These are phyloP conservation scores for Tuctoria greenei DNA, from an alignment of 176 grass and related monocot species.

Conservation along the genomic window DNA sequence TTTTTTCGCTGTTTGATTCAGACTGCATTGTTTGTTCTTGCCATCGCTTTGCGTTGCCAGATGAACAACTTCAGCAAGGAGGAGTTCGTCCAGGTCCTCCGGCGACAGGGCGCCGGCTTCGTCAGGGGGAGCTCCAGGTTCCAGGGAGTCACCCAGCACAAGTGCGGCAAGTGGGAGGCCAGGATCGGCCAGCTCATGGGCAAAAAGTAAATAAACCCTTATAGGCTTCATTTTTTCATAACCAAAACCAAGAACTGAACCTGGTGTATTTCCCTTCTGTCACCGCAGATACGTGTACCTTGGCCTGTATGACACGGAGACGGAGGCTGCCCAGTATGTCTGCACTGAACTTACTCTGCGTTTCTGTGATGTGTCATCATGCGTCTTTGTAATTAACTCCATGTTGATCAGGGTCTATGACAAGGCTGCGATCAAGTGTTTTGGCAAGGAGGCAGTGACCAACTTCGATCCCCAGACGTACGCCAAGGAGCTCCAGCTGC, in stretches of 20 bases:
- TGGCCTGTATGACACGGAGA: conserved; percentile 71
- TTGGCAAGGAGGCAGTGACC: conserved; percentile 51
- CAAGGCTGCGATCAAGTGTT: conserved; percentile 57
- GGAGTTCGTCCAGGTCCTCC: conserved; percentile 68
- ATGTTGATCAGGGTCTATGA: conserved; percentile 54
- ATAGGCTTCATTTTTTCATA: not conserved
- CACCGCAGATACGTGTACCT: conserved; percentile 66
- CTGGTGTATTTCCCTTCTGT: not conserved
- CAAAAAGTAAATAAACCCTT: conserved; percentile 51
- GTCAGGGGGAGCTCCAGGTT: conserved; percentile 63
- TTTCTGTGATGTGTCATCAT: not conserved
- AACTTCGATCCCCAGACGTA: conserved; percentile 48
- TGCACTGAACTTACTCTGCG: not conserved
- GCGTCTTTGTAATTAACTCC: not conserved
- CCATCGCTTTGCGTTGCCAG: conserved; percentile 30
- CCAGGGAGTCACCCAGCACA: conserved; percentile 68
- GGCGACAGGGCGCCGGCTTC: conserved; percentile 62
- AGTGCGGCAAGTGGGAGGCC: conserved; percentile 82
- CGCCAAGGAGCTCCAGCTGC: conserved; percentile 8
- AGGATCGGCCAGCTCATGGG: conserved; percentile 67
- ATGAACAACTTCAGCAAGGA: conserved; percentile 66
- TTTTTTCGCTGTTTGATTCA: not conserved
- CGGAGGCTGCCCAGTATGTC: conserved; percentile 64
- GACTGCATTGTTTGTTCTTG: not conserved
- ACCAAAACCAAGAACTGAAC: not conserved